Percentiles rank a stretch among this genome's conserved stretches.
Conservation (phyloP, 176 grass and related monocot genomes). For the Elaeis guineensis region DNA sequence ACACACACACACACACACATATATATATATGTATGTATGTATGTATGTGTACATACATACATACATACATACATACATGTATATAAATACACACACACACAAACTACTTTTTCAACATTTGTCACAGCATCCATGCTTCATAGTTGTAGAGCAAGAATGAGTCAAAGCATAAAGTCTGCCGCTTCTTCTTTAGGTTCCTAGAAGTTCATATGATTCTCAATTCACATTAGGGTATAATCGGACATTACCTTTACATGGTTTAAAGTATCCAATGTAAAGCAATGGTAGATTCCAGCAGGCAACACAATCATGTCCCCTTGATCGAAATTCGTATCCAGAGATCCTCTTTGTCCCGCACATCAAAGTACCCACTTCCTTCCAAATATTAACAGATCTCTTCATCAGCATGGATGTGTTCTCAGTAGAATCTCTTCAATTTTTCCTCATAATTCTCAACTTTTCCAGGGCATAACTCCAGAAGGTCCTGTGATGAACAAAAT, state of each 20-base stretch:
- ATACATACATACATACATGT: too few species aligned
- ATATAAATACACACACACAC: too few species aligned
- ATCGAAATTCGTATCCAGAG: constrained; percentile 80
- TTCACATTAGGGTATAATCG: too few species aligned
- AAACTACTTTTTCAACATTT: too few species aligned
- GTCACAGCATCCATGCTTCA: too few species aligned
- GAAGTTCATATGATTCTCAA: too few species aligned
- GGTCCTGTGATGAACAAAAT: constrained; percentile 40
- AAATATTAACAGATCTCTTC: constrained; percentile 97
- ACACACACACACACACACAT: too few species aligned
- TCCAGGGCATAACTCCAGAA: constrained; percentile 63
- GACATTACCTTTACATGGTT: constrained; percentile 62
- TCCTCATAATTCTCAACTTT: constrained; percentile 92
- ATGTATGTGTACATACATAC: too few species aligned
- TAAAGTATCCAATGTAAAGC: constrained; percentile 53
- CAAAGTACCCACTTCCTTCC: constrained; percentile 82
- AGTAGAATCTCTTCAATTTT: constrained; percentile 77
- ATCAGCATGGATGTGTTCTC: constrained; percentile 73
- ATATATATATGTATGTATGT: too few species aligned
- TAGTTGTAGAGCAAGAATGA: too few species aligned
- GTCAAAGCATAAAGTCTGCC: too few species aligned
- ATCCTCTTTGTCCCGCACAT: constrained; percentile 71
- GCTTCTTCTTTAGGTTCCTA: too few species aligned
- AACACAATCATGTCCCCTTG: constrained; percentile 88
- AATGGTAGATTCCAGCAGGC: constrained; percentile 80